phyloP scores from a whole-genome alignment of 257 asterid genomes.

The Scutellaria barbata region DNA sequence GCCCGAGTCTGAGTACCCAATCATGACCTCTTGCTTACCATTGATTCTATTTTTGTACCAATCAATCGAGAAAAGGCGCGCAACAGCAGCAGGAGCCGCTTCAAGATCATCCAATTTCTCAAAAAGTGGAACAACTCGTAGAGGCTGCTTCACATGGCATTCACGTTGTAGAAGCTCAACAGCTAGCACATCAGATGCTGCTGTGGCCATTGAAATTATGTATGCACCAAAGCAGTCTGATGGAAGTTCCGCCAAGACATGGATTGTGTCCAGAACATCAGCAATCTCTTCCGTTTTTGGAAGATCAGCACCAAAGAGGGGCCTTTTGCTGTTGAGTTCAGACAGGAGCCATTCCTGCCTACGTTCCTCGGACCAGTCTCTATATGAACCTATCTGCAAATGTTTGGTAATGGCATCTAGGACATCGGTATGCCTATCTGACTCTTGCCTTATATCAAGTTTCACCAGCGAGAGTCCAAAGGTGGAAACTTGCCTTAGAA shows the following conservation, averaged over 20 bases:
- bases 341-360: conserved; percentile 69
- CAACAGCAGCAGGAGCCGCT: conserved; percentile 67
- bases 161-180: conserved; percentile 75
- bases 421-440: conserved; percentile 69
- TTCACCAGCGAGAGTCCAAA: conserved; percentile 63
- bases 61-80: conserved; percentile 65
- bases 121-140: conserved; percentile 69
- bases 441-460: conserved; percentile 71
- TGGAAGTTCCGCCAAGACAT: conserved; percentile 65
- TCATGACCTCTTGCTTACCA: conserved; percentile 76
- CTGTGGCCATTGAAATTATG: conserved; percentile 75
- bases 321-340: conserved; percentile 66
- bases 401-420: conserved; percentile 60
- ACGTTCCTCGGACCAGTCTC: conserved; percentile 59
- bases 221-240: conserved; percentile 72
- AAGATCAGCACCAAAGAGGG: conserved; percentile 66
- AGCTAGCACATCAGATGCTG: conserved; percentile 67
- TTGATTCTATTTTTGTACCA: conserved; percentile 63
- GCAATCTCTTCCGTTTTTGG: conserved; percentile 69
- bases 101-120: conserved; percentile 64
- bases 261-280: conserved; percentile 61
- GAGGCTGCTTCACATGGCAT: conserved; percentile 57
- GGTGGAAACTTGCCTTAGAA: conserved; percentile 67
- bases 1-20: conserved; percentile 78
- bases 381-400: conserved; percentile 58